Evolutionary conservation across 805 yeast species (phyloP), one percentile per base, ranked within the genome.

Genomic region (Tetrapisispora namnaoensis): DNA sequence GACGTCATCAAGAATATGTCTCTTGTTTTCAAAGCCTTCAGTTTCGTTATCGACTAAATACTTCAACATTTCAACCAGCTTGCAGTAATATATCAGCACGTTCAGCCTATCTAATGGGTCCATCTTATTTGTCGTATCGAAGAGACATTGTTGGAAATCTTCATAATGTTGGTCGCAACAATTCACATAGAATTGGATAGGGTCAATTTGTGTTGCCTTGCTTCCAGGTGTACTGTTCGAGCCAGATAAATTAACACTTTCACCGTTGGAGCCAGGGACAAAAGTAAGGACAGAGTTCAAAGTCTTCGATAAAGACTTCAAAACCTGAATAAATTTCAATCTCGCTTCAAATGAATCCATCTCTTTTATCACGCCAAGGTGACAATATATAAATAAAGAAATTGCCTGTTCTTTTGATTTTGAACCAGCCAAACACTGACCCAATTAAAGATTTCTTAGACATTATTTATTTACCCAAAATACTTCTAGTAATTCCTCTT

Each of bases 321-420:
- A 71, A 41, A 80, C 76, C 56, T 81, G 86, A 6, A 79, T 73
- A 57, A 90, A 83, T 64, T 83, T 84, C 42, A 87, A 69, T 50
- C 91, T 76, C 4, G 90, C 89, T 59, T 87, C 96, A 63, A 91
- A 86, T 1, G 96, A 82, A 62, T 90, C 96, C 95, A 90, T 87
- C 16, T 14, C 42, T 2, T 14, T 24, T 24, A 24, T 24, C 28
- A 8, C 28, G 8, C 28, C 28, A 6, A 24, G 28, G 28, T 24
- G 28, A 24, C 28, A 24, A 24, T 6, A 24, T 24, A 24, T n/a
- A n/a, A 11, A 30, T 28, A 20, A 7, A 8, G 17, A 9, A 34
- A 16, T n/a, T 5, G 36, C 18, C 16, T 18, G 20, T 32, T 11
- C 16, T 18, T 37, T 24, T 20, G 17, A 7, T 40, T 8, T 24